phyloP scores from a whole-genome alignment of 1,284 basidiomycete species.

The Papiliotrema terrestris region DNA sequence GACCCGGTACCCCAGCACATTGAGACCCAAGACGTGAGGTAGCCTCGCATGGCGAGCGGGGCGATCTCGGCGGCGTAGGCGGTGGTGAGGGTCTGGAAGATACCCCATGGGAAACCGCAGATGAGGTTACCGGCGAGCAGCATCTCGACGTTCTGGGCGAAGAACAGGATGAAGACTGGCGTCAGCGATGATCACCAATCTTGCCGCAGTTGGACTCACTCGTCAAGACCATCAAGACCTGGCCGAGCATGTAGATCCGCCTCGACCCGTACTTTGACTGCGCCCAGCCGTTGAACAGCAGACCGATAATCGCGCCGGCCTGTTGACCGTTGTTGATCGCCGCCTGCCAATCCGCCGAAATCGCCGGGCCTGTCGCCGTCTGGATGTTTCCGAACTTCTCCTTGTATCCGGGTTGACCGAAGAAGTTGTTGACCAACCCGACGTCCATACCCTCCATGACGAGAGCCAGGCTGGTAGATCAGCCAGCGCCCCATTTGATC shows the following conservation, averaged over 20 bases:
- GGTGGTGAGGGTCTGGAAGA: conserved; percentile 48
- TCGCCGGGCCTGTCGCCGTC: conserved; percentile 1
- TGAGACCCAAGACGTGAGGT: conserved; percentile 40
- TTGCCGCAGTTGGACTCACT: conserved; percentile 21
- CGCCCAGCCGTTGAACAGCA: conserved; percentile 36
- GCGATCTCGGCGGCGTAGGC: conserved; percentile 45
- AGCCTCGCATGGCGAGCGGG: conserved; percentile 39
- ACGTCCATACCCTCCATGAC: conserved; percentile 50
- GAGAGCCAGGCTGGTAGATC: conserved; percentile 27
- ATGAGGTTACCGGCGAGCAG: conserved; percentile 34
- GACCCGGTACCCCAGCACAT: conserved; percentile 43
- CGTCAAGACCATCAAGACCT: conserved; percentile 34
- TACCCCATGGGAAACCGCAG: conserved; percentile 45
- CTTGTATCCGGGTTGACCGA: conserved; percentile 43
- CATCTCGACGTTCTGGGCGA: conserved; percentile 23
- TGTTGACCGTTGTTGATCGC: conserved; percentile 44
- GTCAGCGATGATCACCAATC: background rate
- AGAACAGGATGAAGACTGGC: conserved; percentile 38
- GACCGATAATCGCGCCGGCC: conserved; percentile 44
- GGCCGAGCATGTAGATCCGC: conserved; percentile 20
- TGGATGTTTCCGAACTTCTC: conserved; percentile 18
- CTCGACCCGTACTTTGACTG: conserved; percentile 40
- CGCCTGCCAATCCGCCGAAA: conserved; percentile 51
- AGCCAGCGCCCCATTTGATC: background rate
- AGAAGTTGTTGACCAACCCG: conserved; percentile 43